Evolutionary conservation across 2,329 filamentous ascomycete genomes (phyloP), one percentile per base, ranked within the genome.

Genomic region (Sporothrix globosa): DNA sequence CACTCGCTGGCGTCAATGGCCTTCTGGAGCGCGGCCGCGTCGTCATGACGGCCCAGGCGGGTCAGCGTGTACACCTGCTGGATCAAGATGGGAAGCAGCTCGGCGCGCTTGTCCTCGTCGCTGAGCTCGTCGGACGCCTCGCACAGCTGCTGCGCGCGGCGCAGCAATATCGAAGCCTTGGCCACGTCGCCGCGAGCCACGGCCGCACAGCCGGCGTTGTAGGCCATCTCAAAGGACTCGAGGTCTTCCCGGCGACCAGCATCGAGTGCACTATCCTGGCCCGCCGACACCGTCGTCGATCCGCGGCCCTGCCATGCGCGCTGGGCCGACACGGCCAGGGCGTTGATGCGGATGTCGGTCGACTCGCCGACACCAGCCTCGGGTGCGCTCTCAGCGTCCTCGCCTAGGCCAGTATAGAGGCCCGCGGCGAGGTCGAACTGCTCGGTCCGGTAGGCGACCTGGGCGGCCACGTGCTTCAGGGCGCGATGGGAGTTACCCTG

Each of bases 201-300:
- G 77, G 87, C 88, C 24, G 85, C 85, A 78, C 92, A 95, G 10
- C 91, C 92, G 30, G 88, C 86, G 78, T 96, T 96, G 81, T 92
- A 96, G 13, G 91, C 90, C 34, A 91, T 90, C 81, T 96, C 92
- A 75, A 96, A 96, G 1, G 90, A 87, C 73, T 93, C 91, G 34
- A 91, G 80, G 75, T 92, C 88, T 72, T 89, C 87, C 71, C 85
- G 82, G 11, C 69, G 80, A 10, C 85, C 82, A 76, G 87, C 83
- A 76, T 86, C 87, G 78, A 66, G 54, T 7, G 56, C 80, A 5
- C 85, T 82, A 76, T 87, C 83, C 76, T 87, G 87, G 79, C 87
- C 86, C 74, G 83, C 83, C 46, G 79, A 77, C n/a, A 81, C 78
- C 52, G 85, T 82, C 53, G 84, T 76, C 73, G 85, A 80, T 21